Evolutionary conservation across 768 basidiomycete species (phyloP), one percentile per base, ranked within the genome.

Genomic region (Udeniomyces megalosporus): DNA sequence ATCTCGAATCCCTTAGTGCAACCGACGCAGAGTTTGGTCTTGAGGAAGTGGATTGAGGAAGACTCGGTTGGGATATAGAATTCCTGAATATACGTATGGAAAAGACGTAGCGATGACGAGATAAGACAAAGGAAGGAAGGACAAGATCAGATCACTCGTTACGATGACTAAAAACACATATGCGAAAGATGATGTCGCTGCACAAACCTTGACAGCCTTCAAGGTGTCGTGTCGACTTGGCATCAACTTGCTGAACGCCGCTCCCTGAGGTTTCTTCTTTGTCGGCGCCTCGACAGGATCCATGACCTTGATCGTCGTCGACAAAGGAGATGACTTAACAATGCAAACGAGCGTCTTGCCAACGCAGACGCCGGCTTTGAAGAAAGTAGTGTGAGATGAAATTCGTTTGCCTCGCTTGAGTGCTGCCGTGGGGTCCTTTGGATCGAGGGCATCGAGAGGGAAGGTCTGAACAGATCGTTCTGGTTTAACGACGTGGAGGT

Each of bases 41-140:
- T 95, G 67, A 99, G 79, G 76, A 93, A 96, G 74, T 95, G 93
- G 26, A 97, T 86, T 14, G 92, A 96, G 61, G 83, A 88, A 55
- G 90, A 93, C 72, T 97, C 91, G 14, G 95, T 88, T 0, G 95
- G 93, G 64, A 99, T 96, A 71, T 97, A 99, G 76, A 99, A 97
- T 73, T 97, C 93, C 90, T 95, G 70, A 3, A 67, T 14, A 47
- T 50, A 29, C 20, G 26, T n/a, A n/a, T n/a, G n/a, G n/a, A n/a
- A n/a, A n/a, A 8, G 62, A 34, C 22, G 47, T 26, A 58, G 22
- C 52, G 15, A 22, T 38, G 60, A 26, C 60, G 8, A 58, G 15
- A 26, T 57, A 28, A 64, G 58, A 32, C 8, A 17, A 42, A 42
- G 17, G 38, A 42, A 42, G 17, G 17, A 42, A 35, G 22, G n/a